These are phyloP conservation scores for Vishniacozyma victoriae DNA, from an alignment of 768 basidiomycete species.

Conservation along the genomic window DNA sequence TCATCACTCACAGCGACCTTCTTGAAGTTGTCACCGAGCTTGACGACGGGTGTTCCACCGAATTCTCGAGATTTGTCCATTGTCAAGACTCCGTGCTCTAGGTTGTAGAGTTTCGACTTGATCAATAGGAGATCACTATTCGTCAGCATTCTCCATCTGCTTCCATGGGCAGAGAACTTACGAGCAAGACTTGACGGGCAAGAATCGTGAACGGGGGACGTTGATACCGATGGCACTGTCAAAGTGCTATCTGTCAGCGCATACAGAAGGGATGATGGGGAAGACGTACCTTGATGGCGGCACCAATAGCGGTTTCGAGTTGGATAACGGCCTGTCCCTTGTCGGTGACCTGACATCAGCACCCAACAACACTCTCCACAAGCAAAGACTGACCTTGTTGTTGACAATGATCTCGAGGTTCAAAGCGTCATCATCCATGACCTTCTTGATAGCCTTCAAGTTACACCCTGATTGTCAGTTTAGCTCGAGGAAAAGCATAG, in stretches of 20 bases:
- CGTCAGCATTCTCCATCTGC: slow-evolving; percentile 3
- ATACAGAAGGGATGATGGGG: not conserved
- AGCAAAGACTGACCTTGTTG: slow-evolving; percentile 42
- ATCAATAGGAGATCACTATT: slow-evolving; percentile 61
- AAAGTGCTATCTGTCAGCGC: slow-evolving; percentile 23
- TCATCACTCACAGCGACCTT: slow-evolving; percentile 55
- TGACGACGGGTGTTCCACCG: slow-evolving; percentile 74
- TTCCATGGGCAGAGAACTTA: slow-evolving; percentile 8
- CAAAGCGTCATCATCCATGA: slow-evolving; percentile 78
- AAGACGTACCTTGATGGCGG: slow-evolving; percentile 63
- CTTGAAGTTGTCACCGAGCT: slow-evolving; percentile 95
- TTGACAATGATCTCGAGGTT: slow-evolving; percentile 95
- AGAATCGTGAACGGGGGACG: slow-evolving; percentile 88
- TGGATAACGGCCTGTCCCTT: slow-evolving; percentile 80
- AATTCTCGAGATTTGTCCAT: slow-evolving; percentile 53
- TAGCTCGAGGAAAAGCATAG: not conserved
- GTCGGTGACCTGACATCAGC: slow-evolving; percentile 66
- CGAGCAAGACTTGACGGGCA: slow-evolving; percentile 75
- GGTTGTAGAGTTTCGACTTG: slow-evolving; percentile 87
- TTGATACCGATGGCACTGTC: slow-evolving; percentile 87
- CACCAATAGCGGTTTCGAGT: slow-evolving; percentile 88
- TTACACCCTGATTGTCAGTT: slow-evolving; percentile 43
- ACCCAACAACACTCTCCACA: not conserved
- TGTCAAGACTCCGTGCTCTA: slow-evolving; percentile 78
- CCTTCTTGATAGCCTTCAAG: slow-evolving; percentile 69